Evolutionary conservation across 352 stramenopile genomes (phyloP), one percentile per base, ranked within the genome.

Genomic region (Globisporangium cederbergense): DNA sequence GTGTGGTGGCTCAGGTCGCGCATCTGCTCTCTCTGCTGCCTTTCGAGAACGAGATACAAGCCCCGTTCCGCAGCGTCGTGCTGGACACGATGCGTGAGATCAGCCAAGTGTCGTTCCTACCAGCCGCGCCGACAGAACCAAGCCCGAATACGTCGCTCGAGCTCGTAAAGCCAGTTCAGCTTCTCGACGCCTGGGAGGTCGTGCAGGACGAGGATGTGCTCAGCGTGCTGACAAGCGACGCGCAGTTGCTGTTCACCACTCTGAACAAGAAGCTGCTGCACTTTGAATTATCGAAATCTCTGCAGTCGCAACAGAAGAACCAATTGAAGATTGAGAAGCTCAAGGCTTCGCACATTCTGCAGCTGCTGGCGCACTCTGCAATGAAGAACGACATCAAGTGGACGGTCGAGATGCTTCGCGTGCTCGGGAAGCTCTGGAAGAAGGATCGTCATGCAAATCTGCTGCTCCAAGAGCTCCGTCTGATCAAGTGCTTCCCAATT

Each of bases 401-500:
- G 66, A 77, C 76, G 2, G 72, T 76, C 9, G 64, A 74, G 11
- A 60, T 92, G 32, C 49, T 92, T 1, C 52, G 75, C 20, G 46
- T 90, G 1, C 65, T 94, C 13, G 67, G 67, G n/a, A 88, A 82
- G 47, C 34, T 93, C 30, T 86, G 74, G 73, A 78, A 77, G 43
- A 75, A 75, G 36, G 79, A 90, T 57, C 75, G 77, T 8, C 75
- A 87, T 54, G 67, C 70, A 1, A 49, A 56, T 0, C 66, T 91
- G 32, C 47, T 88, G 18, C 60, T 81, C 3, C 74, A 91, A 51
- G 85, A 93, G 65, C 65, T 94, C 34, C 74, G 82, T 16, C 64
- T 88, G n/a, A 79, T 92, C 62, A 78, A 78, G 70, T 94, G 83
- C 46, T 91, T 94, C 49, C 83, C 78, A 1, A 53, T 93, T 22